Evolutionary conservation across 352 stramenopile genomes (phyloP).

Genomic region (Globisporangium canariense): DNA sequence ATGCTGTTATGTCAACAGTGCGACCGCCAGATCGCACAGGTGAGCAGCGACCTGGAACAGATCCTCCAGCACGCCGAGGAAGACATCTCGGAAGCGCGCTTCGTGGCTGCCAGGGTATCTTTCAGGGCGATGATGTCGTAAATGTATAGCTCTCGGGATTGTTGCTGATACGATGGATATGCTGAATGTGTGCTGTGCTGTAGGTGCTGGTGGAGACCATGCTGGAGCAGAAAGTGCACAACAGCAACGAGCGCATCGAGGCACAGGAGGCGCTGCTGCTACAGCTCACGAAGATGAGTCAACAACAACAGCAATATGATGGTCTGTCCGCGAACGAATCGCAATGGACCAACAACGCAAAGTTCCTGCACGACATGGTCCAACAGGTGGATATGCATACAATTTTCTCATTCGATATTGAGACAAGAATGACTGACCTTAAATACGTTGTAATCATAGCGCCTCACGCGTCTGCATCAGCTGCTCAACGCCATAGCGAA

Average conservation of each 20-base stretch:
- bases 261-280: constrained; percentile 31
- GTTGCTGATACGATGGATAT: background rate
- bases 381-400: constrained; percentile 40
- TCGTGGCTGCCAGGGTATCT: constrained; percentile 45
- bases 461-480: constrained; percentile 53
- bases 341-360: constrained; percentile 21
- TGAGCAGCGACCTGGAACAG: constrained; percentile 39
- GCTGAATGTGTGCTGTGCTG: background rate
- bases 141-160: background rate
- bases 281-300: constrained; percentile 1
- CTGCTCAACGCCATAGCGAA: constrained; percentile 57
- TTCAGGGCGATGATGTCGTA: too few species aligned
- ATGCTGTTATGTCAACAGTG: constrained; percentile 25
- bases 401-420: background rate
- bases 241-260: constrained; percentile 34
- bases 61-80: constrained; percentile 43
- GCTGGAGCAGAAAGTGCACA: constrained; percentile 57
- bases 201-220: constrained; percentile 56
- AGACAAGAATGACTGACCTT: background rate
- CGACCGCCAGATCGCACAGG: constrained; percentile 39
- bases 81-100: constrained; percentile 39
- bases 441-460: constrained; percentile 23
- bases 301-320: background rate
- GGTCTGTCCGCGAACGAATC: background rate
- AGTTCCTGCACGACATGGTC: constrained; percentile 55